Conservation (phyloP, 176 grass and related monocot species). For the Musa beccarii region DNA sequence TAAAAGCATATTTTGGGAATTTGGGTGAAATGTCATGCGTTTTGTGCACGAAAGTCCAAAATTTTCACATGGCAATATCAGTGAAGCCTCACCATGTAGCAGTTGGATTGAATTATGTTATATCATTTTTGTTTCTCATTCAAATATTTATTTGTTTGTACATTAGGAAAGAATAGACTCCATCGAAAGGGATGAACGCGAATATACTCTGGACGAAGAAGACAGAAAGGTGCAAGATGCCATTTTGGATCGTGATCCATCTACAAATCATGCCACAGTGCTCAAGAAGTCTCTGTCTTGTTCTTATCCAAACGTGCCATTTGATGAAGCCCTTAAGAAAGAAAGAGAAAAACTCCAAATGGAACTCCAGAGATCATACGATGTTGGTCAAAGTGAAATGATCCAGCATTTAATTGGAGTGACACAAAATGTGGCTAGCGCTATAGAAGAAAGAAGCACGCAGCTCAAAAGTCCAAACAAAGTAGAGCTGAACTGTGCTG, state of each 20-base stretch:
- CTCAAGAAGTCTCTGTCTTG: conserved; percentile 87
- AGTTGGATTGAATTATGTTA: background rate
- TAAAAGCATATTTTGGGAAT: background rate
- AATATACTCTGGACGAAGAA: conserved; percentile 95
- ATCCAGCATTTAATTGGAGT: conserved; percentile 87
- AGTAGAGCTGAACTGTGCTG: conserved; percentile 18
- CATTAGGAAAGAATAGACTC: conserved; percentile 66
- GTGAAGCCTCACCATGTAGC: background rate
- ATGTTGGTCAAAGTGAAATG: conserved; percentile 70
- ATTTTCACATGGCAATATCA: background rate
- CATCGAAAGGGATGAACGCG: conserved; percentile 85
- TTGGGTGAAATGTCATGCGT: background rate
- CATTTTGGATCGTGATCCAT: conserved; percentile 61
- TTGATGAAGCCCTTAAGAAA: conserved; percentile 71
- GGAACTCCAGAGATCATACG: conserved; percentile 84
- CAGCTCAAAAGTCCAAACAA: conserved; percentile 37
- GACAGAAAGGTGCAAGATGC: conserved; percentile 84
- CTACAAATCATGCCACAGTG: conserved; percentile 45
- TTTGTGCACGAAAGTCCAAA: background rate
- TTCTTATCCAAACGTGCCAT: conserved; percentile 89
- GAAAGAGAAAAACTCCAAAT: conserved; percentile 95
- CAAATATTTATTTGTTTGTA: conserved; percentile 4
- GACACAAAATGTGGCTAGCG: conserved; percentile 51
- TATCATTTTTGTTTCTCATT: conserved; percentile 5
- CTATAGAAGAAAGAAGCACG: conserved; percentile 47